Evolutionary conservation across 352 stramenopile species (phyloP).

Genomic region (Plasmopara viticola): DNA sequence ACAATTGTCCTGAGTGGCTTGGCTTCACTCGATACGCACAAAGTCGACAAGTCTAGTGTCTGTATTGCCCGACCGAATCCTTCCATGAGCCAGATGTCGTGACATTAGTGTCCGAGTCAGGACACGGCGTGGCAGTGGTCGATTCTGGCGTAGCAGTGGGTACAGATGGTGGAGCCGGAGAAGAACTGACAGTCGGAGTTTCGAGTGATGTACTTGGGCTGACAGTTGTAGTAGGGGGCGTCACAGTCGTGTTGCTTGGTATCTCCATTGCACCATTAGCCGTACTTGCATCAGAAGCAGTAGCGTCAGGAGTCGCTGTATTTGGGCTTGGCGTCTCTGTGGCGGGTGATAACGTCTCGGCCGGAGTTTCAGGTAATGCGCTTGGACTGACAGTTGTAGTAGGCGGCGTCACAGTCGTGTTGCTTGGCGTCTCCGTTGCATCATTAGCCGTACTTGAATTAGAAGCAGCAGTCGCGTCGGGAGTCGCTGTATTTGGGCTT

Average conservation of each 20-base stretch:
- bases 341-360: neutral
- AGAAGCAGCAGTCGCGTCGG: neutral
- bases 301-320: slow-evolving; percentile 1
- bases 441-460: neutral
- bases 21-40: slow-evolving; percentile 21
- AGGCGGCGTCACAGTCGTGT: neutral
- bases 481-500: neutral
- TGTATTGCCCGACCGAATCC: slow-evolving; percentile 7
- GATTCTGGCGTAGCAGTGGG: slow-evolving; percentile 1
- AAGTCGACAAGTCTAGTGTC: slow-evolving; percentile 7
- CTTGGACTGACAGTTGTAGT: slow-evolving; percentile 2
- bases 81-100: slow-evolving; percentile 11
- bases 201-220: too few relatives aligned
- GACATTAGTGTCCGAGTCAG: slow-evolving; percentile 4
- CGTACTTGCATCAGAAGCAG: too few relatives aligned
- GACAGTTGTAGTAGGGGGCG: too few relatives aligned
- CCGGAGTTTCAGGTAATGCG: slow-evolving; percentile 1
- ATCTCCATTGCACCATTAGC: too few relatives aligned
- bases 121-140: slow-evolving; percentile 1
- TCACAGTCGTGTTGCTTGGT: too few relatives aligned
- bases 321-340: neutral
- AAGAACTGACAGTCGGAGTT: too few relatives aligned
- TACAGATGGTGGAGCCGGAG: neutral
- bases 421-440: neutral
- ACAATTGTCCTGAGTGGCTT: neutral